Base-by-base conservation (phyloP, 768 basidiomycete genomes). In the Russula ochroleuca region DNA sequence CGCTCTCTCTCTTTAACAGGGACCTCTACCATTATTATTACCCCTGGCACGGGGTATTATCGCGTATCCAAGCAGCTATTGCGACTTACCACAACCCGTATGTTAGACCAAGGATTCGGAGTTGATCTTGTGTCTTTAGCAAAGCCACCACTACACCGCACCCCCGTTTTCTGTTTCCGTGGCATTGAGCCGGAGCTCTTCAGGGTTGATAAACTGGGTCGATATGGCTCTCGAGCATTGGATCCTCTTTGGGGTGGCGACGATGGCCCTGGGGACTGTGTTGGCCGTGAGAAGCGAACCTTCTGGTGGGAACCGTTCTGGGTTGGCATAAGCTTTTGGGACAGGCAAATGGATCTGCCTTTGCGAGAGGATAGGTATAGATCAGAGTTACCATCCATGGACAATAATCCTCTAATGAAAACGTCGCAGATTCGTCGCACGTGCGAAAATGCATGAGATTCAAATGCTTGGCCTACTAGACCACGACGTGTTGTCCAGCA, bases 401-500 rank as follows among this genome's bases (percentile, higher is more conserved):
- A 31, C 40, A 40, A 31, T 17, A 21, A 50, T 23, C 2, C 52
- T 17, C 37, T 25, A 23, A 63, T 48, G 35, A 40, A 55, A 35
- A 62, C 43, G 19, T 45, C 28, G 68, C 68, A 94, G 96, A 64
- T 98, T 98, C 72, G 79, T 98, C 28, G 88, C 93, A 6, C 85
- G 96, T 35, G 94, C 91, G n/a, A 92, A 92, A 76, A 96, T 97
- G 93, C 92, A 94, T 70, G 92, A 95, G 71, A 93, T 97, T 43
- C 90, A 97, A 71, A 95, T 92, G 90, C 82, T 97, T 1, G 95
- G 95, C 7, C 77, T 96, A 10, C 78, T 96, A 49, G 94, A 94
- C 68, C 91, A 95, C 68, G 94, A 96, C 69, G 87, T 97, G 35
- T 84, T 93, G 23, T 87, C 92, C 5, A 88, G 87, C 66, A 94